Evolutionary conservation across 768 basidiomycete species (phyloP), one percentile per base, ranked within the genome.

Genomic region (Auriscalpium vulgare): DNA sequence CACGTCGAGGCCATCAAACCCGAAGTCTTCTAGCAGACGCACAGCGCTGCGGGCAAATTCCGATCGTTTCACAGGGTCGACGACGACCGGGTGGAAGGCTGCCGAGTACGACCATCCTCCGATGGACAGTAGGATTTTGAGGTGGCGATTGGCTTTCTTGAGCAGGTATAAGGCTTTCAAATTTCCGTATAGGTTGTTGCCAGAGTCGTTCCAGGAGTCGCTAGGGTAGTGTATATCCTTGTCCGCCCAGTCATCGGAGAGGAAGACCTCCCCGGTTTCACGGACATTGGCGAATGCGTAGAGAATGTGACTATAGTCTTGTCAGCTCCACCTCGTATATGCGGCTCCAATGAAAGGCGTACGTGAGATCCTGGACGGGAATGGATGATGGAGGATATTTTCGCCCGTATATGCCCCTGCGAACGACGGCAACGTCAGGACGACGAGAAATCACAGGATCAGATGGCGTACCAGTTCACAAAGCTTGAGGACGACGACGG

Each of bases 61-160:
- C 6, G 78, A 74, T 23, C 94, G 78, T 47, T 82, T 74, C 1
- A 72, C 60, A 0, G 85, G 78, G 44, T 78, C 77, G 50, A 86
- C 74, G 48, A 97, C 88, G 43, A 93, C 80, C 10, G 87, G 85
- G 62, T 92, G 88, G 72, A 97, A 91, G 45, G 83, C 82, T 34
- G 91, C 81, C 0, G 91, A 93, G 67, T 93, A 95, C 0, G 91
- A 89, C 93, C 93, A 97, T 6, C 95, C 95, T 13, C 95, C 95
- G 52, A 99, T 97, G 46, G 88, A 91, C 34, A 99, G 79, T 14
- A 90, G 74, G 16, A 86, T 77, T 61, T 88, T 90, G 66, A 93
- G 77, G 59, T 87, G 87, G 52, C 93, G 81, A 58, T 97, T 76
- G 59, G 79, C 69, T 67, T 95, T 87, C 78, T 98, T 98, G 62